Percentiles rank a stretch among this genome's conserved stretches.
These are phyloP conservation scores for Boletus pseudopeckii DNA, from an alignment of 768 basidiomycete species.

Conservation along the genomic window DNA sequence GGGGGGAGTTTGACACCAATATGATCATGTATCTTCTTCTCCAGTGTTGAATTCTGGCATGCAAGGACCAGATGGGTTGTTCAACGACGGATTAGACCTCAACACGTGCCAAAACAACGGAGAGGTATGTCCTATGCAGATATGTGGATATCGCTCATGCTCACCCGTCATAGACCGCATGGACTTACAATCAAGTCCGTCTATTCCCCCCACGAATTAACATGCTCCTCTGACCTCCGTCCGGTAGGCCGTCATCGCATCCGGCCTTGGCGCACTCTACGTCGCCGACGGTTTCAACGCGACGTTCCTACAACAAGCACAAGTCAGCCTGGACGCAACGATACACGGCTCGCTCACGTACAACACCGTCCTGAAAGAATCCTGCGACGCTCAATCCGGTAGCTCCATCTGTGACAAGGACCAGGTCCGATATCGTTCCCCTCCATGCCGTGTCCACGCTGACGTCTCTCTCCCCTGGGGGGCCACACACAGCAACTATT, in stretches of 20 bases:
- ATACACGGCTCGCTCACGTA: constrained; percentile 36
- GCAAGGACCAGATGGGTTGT: constrained; percentile 27
- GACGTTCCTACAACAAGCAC: constrained; percentile 43
- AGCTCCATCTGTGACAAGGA: constrained; percentile 43
- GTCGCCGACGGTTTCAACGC: constrained; percentile 35
- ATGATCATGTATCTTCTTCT: background rate
- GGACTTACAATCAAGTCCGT: constrained; percentile 57
- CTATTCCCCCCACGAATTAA: background rate
- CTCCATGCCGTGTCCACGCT: background rate
- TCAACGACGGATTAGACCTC: constrained; percentile 28
- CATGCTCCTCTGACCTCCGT: background rate
- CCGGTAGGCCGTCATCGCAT: constrained; percentile 50
- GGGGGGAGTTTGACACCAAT: background rate
- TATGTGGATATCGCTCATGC: background rate
- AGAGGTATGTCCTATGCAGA: constrained; percentile 4
- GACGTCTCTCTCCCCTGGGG: background rate
- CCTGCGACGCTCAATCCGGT: constrained; percentile 44
- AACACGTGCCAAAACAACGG: constrained; percentile 30
- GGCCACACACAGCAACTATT: constrained; percentile 22
- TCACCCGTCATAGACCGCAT: constrained; percentile 38
- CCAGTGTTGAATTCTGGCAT: constrained; percentile 30
- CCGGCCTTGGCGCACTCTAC: constrained; percentile 47
- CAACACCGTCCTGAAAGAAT: constrained; percentile 45
- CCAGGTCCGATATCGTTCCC: constrained; percentile 28
- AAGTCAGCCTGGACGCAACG: constrained; percentile 52